Conservation (phyloP, 345 rosid species). For the Carallia pectinifolia region DNA sequence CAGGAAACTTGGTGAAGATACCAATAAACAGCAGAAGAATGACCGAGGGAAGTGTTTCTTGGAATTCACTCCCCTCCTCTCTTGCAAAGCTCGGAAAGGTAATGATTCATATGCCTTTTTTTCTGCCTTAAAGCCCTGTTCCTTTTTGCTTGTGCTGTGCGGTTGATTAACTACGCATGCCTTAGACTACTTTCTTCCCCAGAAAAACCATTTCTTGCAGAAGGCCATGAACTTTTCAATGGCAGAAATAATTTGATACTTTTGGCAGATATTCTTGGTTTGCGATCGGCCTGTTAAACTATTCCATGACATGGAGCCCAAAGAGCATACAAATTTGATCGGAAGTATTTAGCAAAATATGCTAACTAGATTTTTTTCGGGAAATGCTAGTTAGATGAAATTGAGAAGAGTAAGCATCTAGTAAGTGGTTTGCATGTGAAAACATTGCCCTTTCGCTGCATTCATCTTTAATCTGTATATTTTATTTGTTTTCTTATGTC, state of each 20-base stretch:
- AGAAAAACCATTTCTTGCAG: not conserved
- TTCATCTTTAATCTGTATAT: not conserved
- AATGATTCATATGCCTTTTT: slow-evolving; percentile 5
- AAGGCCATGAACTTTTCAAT: too few relatives aligned
- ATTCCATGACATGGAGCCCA: not conserved
- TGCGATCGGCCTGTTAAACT: not conserved
- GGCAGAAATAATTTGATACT: not conserved
- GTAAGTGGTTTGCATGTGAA: not conserved
- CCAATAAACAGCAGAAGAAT: slow-evolving; percentile 60
- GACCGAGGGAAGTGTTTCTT: slow-evolving; percentile 64
- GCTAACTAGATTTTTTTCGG: not conserved
- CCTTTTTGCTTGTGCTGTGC: not conserved
- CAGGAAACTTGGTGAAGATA: slow-evolving; percentile 74
- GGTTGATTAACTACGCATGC: not conserved
- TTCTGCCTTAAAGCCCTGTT: not conserved
- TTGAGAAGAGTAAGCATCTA: not conserved
- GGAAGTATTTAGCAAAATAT: not conserved
- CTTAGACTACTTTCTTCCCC: not conserved
- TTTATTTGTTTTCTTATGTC: not conserved
- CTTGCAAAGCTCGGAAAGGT: slow-evolving; percentile 93
- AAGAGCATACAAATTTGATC: not conserved
- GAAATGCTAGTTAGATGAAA: not conserved
- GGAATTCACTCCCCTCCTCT: slow-evolving; percentile 79
- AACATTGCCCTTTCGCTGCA: not conserved
- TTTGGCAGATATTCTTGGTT: not conserved